phyloP scores from a whole-genome alignment of 1,284 basidiomycete genomes.

The Ceratorhiza oryzae-sativae region DNA sequence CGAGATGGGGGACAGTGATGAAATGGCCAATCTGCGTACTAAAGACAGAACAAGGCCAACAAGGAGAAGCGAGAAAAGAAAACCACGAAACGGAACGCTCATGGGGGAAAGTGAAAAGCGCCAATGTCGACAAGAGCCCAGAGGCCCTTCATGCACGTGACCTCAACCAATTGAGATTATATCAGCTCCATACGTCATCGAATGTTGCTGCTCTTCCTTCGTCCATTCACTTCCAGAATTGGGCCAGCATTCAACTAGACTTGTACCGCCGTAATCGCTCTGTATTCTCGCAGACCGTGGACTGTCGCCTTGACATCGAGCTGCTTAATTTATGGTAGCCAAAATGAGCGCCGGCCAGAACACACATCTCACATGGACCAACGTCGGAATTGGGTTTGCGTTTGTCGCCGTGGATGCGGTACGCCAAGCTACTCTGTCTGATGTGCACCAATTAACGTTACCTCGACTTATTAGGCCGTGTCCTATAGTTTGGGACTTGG shows the following conservation, averaged over 20 bases:
- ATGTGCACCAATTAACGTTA: constrained; percentile 55
- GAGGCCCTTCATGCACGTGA: not conserved
- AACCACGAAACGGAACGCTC: too few species aligned
- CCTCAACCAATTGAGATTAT: not conserved
- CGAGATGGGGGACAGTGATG: too few species aligned
- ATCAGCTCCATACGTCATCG: not conserved
- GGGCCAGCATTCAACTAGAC: too few species aligned
- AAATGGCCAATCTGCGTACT: too few species aligned
- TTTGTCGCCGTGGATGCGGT: constrained; percentile 63
- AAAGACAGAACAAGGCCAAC: too few species aligned
- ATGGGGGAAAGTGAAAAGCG: not conserved
- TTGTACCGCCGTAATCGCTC: too few species aligned
- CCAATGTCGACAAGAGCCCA: not conserved
- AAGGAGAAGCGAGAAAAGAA: too few species aligned
- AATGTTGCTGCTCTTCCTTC: too few species aligned
- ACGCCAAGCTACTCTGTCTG: not conserved
- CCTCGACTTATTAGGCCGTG: constrained; percentile 54
- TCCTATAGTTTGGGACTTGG: constrained; percentile 71
- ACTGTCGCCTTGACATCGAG: too few species aligned
- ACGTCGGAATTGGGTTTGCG: constrained; percentile 74
- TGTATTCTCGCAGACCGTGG: too few species aligned
- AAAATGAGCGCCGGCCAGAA: constrained; percentile 32
- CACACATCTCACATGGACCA: constrained; percentile 64
- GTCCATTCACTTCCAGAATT: too few species aligned
- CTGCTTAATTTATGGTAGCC: not conserved